These are phyloP conservation scores for Phlegmacium glaucopus DNA, from an alignment of 768 basidiomycete genomes.

Conservation along the genomic window DNA sequence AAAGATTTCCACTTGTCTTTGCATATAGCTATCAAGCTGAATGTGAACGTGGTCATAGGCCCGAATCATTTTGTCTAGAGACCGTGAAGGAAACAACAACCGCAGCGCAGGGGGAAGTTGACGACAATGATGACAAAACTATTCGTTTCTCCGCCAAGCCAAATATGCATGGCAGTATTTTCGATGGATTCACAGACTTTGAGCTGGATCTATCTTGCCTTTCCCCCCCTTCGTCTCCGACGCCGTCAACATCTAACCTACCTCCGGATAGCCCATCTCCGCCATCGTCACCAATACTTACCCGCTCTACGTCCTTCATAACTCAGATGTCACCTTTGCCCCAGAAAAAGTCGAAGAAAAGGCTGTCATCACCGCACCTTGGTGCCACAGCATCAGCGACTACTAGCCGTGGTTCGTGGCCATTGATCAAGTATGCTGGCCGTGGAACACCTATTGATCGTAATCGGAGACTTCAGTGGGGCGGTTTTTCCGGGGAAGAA, in stretches of 20 bases:
- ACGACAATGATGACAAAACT: constrained; percentile 24
- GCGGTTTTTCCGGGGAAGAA: constrained; percentile 31
- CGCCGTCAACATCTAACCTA: constrained; percentile 29
- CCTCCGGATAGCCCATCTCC: constrained; percentile 27
- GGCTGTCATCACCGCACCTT: constrained; percentile 25
- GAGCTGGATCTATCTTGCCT: constrained; percentile 44
- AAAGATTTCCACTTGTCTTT: constrained; percentile 3
- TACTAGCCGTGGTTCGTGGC: constrained; percentile 40
- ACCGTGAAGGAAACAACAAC: constrained; percentile 23
- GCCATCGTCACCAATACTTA: constrained; percentile 30
- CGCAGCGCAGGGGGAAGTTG: constrained; percentile 19
- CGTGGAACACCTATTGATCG: constrained; percentile 48
- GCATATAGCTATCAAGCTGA: constrained; percentile 4
- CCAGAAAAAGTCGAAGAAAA: constrained; percentile 21
- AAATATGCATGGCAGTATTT: constrained; percentile 18
- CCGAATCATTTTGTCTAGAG: constrained; percentile 18
- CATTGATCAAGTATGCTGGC: constrained; percentile 40
- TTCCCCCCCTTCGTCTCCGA: constrained; percentile 39
- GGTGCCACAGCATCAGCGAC: constrained; percentile 25
- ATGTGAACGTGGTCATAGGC: constrained; percentile 14
- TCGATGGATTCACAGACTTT: constrained; percentile 44
- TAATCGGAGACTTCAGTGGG: constrained; percentile 42
- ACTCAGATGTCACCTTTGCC: constrained; percentile 23
- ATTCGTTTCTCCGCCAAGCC: constrained; percentile 13
- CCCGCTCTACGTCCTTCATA: constrained; percentile 34